phyloP scores from a whole-genome alignment of 192 early-diverging fungal species.

The Phlyctochytrium planicorne region DNA sequence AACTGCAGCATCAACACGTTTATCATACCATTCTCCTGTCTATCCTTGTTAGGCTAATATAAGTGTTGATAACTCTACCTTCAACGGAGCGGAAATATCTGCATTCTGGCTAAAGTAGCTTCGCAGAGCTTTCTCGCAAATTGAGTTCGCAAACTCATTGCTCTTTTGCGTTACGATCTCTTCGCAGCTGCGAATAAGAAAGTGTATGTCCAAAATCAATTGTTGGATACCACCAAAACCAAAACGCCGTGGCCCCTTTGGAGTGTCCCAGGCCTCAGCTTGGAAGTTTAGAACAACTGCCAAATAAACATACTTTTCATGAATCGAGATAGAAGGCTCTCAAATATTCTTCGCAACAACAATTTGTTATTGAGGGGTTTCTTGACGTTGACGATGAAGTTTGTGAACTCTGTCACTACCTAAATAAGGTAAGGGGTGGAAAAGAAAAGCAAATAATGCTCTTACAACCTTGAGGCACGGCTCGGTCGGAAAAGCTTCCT shows the following conservation, averaged over 20 bases:
- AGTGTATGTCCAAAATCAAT: slow-evolving; percentile 58
- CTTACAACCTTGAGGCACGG: not conserved
- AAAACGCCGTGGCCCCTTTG: slow-evolving; percentile 33
- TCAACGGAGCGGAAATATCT: slow-evolving; percentile 34
- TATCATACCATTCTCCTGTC: slow-evolving; percentile 53
- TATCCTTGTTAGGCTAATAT: slow-evolving; percentile 17
- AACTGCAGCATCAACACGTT: slow-evolving; percentile 36
- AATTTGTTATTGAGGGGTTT: no score
- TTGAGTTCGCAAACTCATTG: slow-evolving; percentile 41
- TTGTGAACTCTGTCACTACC: no score
- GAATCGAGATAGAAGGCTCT: no score
- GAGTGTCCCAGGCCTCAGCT: slow-evolving; percentile 26
- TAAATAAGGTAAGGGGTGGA: no score
- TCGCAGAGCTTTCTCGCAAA: slow-evolving; percentile 52
- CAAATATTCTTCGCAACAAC: no score
- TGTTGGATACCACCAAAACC: slow-evolving; percentile 57
- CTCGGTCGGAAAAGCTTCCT: slow-evolving; percentile 35
- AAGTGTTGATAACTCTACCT: slow-evolving; percentile 28
- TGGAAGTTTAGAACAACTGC: no score
- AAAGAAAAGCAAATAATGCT: no score
- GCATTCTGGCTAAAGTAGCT: slow-evolving; percentile 44
- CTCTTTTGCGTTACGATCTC: slow-evolving; percentile 34
- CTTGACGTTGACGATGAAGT: no score
- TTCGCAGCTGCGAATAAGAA: slow-evolving; percentile 42
- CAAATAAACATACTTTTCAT: no score